Evolutionary conservation across 1,284 basidiomycete species (phyloP), one percentile per base, ranked within the genome.

Genomic region (Microbotryomycetes sp.): DNA sequence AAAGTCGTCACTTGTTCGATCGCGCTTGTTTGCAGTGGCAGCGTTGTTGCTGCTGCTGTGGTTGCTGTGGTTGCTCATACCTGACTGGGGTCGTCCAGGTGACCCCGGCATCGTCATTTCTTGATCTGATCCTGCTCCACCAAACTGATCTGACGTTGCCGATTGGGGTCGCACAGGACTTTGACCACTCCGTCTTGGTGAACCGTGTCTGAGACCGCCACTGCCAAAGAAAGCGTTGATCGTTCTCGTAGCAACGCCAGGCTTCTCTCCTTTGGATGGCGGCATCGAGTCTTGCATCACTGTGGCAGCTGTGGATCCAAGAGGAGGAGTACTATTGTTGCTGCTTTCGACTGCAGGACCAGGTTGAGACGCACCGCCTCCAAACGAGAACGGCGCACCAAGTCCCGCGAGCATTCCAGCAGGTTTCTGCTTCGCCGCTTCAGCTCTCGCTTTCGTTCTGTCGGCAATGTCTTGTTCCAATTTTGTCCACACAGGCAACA

Each of bases 401-500:
- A 42, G 36, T 9, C 36, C 36, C 12, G 36, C 36, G 9, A 42
- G 36, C 36, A 42, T 42, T 42, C 36, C 36, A 42, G 19, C 36
- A 12, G 36, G 36, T 42, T 42, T 42, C 19, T 42, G 36, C 36
- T 42, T 42, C 19, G 36, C 36, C 9, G 36, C 36, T 42, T 42
- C 36, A 42, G 19, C 12, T 50, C 56, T 22, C 30, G 36, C 28
- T 47, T n/a, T 14, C 29, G 51, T 49, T 58, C 36, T 30, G 60
- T 51, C 22, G 58, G 58, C 2, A 56, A 59, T 15, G 52, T 48
- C 50, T 42, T 71, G 71, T 59, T 80, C 78, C 16, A 77, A 67
- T 49, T 63, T 80, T 49, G 84, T 81, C 88, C 90, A 96, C 2
- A 83, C 80, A 0, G 78, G 74, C 22, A 96, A 80, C 28, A 94